Base-by-base conservation (phyloP, 768 basidiomycete genomes). In the Mycena vitilis region DNA sequence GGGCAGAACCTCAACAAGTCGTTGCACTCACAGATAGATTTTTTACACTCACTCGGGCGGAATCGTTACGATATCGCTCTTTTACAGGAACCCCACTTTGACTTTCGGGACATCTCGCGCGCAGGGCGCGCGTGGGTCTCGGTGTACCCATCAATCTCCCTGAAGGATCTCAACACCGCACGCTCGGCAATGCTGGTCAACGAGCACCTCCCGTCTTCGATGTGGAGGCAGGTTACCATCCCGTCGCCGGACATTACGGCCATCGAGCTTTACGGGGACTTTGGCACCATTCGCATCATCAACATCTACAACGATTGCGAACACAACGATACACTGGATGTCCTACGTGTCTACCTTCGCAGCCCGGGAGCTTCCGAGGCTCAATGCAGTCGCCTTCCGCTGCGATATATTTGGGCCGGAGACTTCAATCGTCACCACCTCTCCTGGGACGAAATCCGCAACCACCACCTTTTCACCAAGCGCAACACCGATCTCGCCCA, bases 371-470 rank as follows among this genome's bases (percentile, higher is more conserved):
- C 57, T 1, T 22, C 47, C 1, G 13, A 6, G 13, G 8, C 8
- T 40, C 40, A 1, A 2, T 56, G 40, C 40, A 40, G 10, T 3
- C 6, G 20, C 18, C 0, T 16, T 0, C 63, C 63, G 0, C 22
- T 69, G 40, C 58, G n/a, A 0, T 69, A 69, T 37, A 63, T 82
- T 4, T 83, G 80, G 82, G 45, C 71, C 0, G 79, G 84, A 0
- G 78, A 84, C 70, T 84, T 83, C 74, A 83, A 84, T 63, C 54
- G 77, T 20, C 83, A 85, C 65, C 80, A 84, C 72, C 79, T 77
- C 0, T 25, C 79, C 11, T 85, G 84, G 84, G 82, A 85, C 23
- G 65, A 77, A 7, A 4, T 68, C 73, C 64, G 80, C 51, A 55
- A 55, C 9, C 78, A 78, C 51, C 64, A 65, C 49, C 80, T 87